Evolutionary conservation across 75 land plant species (phyloP), one percentile per base, ranked within the genome.

Genomic region (Gnetum montanum): DNA sequence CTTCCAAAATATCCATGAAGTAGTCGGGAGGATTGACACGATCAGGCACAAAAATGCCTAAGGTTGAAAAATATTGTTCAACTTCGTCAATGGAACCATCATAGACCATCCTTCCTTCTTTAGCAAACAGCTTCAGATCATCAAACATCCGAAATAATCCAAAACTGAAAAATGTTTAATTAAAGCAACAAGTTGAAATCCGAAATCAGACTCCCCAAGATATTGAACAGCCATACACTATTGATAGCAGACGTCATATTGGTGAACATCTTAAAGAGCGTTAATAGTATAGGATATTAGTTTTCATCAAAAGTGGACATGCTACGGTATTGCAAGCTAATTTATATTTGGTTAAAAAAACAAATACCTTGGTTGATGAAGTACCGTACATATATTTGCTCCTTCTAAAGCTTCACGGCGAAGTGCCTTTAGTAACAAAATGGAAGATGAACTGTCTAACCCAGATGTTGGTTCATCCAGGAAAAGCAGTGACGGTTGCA

Each of bases 381-480:
- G 76, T n/a, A 94, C 98, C 82, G 90, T 74, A 59, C 68, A 70
- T 35, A 94, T 75, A 35, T 90, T 94, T 3, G 90, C 98, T 25
- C 98, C 96, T 66, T 72, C 90, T 58, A 78, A 72, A 37, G 98
- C 91, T 60, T 94, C 96, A 46, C 91, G 81, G 13, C 88, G 67
- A 57, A 94, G 86, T 50, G 98, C 91, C 64, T 79, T 66, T 26
- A 94, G 80, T 58, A 94, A 83, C 57, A 94, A 68, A 43, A 72
- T 75, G n/a, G 98, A 94, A 8, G 98, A 94, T 55, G 98, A 70
- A 65, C 98, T 90, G 59, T 94, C 98, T 33, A 94, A 65, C 37
- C 98, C 98, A 62, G 98, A 82, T 22, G 98, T 94, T 16, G 98
- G 98, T 63, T 94, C 98, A 76, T 94, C 98, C 34, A 94, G 63